Conservation (phyloP, 805 yeast genomes). For the Danielia reshetovae region DNA sequence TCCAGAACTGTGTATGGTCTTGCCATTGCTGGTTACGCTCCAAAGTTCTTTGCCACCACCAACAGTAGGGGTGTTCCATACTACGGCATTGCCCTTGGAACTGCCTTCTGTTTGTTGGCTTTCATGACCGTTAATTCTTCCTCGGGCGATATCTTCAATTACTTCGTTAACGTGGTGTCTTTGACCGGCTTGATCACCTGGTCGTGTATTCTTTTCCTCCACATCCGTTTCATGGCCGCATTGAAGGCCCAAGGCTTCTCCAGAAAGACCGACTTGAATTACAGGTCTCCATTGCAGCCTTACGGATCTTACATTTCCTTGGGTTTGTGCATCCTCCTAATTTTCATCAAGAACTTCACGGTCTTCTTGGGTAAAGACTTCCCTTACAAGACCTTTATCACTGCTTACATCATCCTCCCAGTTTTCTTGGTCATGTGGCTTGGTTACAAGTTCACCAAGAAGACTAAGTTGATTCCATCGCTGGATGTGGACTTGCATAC, state of each 20-base stretch:
- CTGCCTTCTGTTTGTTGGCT: conserved; percentile 58
- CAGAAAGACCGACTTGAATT: conserved; percentile 48
- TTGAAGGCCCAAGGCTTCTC: conserved; percentile 63
- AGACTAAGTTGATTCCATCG: conserved; percentile 46
- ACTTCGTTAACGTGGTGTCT: conserved; percentile 73
- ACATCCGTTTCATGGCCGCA: conserved; percentile 62
- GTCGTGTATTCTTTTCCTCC: conserved; percentile 66
- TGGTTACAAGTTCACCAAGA: conserved; percentile 57
- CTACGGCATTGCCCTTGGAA: conserved; percentile 49
- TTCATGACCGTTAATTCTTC: conserved; percentile 62
- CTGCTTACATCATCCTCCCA: conserved; percentile 76
- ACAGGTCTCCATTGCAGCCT: conserved; percentile 66
- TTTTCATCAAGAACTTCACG: conserved; percentile 61
- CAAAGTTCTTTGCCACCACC: conserved; percentile 36
- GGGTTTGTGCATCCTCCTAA: conserved; percentile 48
- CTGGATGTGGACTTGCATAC: conserved; percentile 60
- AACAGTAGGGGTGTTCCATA: conserved; percentile 70
- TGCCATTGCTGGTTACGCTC: conserved; percentile 19
- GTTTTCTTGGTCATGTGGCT: conserved; percentile 50
- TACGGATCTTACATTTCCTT: conserved; percentile 62
- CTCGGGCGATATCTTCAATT: conserved; percentile 55
- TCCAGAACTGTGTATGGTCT: conserved; percentile 20
- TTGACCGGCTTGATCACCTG: conserved; percentile 74
- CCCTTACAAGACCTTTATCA: conserved; percentile 61
- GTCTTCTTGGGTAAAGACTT: conserved; percentile 53